Evolutionary conservation across 345 rosid species (phyloP).

Genomic region (Arabis alpina): DNA sequence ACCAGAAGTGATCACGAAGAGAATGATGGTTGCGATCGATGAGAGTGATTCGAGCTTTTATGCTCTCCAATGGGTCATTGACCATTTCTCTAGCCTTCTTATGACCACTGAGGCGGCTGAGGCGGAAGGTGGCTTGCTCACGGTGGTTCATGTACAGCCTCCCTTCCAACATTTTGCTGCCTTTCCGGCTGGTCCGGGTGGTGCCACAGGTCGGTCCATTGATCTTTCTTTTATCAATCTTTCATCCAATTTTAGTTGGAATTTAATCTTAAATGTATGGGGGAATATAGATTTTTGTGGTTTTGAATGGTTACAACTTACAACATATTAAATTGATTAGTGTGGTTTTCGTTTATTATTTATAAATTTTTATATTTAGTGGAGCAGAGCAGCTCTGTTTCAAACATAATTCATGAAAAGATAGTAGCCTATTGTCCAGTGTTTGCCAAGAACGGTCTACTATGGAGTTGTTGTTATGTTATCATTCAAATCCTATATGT

Average conservation of each 20-base stretch:
- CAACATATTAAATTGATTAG: too few species aligned
- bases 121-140: slow-evolving; percentile 40
- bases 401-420: too few species aligned
- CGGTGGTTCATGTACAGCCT: slow-evolving; percentile 53
- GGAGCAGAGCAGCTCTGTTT: too few species aligned
- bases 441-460: too few species aligned
- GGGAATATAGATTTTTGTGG: too few species aligned
- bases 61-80: slow-evolving; percentile 47
- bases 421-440: too few species aligned
- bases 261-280: neutral
- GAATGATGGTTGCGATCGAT: slow-evolving; percentile 53
- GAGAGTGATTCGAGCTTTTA: slow-evolving; percentile 54
- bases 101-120: slow-evolving; percentile 24
- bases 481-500: too few species aligned
- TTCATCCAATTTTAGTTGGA: neutral
- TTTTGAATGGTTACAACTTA: too few species aligned
- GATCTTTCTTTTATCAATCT: neutral
- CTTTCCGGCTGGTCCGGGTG: slow-evolving; percentile 53
- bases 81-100: slow-evolving; percentile 40
- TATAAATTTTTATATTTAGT: too few species aligned
- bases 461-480: too few species aligned
- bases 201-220: slow-evolving; percentile 41
- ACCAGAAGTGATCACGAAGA: slow-evolving; percentile 36
- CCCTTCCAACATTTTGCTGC: slow-evolving; percentile 43
- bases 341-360: too few species aligned